Percentiles rank a stretch among this genome's conserved stretches.
Conservation (phyloP, 345 rosid genomes). For the Citrus sp. region DNA sequence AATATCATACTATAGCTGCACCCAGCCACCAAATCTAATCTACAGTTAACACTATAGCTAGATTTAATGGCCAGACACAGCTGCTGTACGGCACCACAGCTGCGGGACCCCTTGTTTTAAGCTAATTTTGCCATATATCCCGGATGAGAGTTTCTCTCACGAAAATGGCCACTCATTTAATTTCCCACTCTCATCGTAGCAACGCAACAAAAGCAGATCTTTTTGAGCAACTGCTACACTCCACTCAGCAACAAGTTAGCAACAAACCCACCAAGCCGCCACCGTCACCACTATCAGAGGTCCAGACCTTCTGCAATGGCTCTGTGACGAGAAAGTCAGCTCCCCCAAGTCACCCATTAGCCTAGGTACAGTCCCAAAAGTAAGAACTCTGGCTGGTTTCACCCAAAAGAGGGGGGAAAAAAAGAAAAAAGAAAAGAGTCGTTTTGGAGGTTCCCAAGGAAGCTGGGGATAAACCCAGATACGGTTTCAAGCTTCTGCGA, state of each 20-base stretch:
- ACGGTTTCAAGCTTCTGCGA: constrained; percentile 64
- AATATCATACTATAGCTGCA: rapidly evolving
- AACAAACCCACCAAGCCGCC: constrained; percentile 8
- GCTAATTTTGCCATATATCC: too few relatives aligned
- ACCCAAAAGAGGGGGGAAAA: too few relatives aligned
- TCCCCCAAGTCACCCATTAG: constrained; percentile 52
- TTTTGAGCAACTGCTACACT: constrained; percentile 23
- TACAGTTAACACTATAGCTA: rapidly evolving
- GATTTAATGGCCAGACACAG: rapidly evolving
- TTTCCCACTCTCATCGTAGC: too few relatives aligned
- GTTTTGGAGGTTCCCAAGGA: constrained; percentile 76
- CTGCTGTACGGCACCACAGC: too few relatives aligned
- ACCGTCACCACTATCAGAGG: constrained; percentile 16
- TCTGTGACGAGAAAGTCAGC: constrained; percentile 51
- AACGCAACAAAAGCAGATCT: constrained; percentile 5
- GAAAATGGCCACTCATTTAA: too few relatives aligned
- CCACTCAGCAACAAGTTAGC: constrained; percentile 10
- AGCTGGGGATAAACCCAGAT: constrained; percentile 82
- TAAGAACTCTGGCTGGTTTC: too few relatives aligned
- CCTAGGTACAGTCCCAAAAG: constrained; percentile 40
- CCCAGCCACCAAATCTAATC: rapidly evolving
- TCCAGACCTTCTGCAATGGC: constrained; percentile 80
- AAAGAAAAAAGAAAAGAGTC: constrained; percentile 61
- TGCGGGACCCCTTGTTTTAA: too few relatives aligned
- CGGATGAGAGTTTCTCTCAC: too few relatives aligned